phyloP scores from a whole-genome alignment of 2,329 filamentous ascomycete species.

The Nemania sp. region DNA sequence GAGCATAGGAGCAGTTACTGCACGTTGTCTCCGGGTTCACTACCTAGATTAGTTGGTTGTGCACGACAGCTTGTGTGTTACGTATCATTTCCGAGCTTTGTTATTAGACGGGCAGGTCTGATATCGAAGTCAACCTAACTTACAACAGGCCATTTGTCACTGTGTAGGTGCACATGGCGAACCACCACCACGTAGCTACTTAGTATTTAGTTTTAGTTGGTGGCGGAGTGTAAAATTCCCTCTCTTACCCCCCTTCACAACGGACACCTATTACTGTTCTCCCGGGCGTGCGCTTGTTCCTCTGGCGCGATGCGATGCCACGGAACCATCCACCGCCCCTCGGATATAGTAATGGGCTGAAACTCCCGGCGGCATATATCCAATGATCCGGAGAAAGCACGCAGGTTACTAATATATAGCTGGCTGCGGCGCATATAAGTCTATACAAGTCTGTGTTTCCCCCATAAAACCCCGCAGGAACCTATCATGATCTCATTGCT shows the following conservation, averaged over 20 bases:
- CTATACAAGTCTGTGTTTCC: neutral
- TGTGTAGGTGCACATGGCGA: constrained; percentile 13
- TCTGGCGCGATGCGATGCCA: constrained; percentile 13
- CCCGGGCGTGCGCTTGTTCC: neutral
- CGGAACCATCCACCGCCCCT: constrained; percentile 4
- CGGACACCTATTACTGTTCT: constrained; percentile 18
- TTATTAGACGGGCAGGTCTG: neutral
- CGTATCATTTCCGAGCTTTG: constrained; percentile 23
- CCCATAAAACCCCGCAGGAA: neutral
- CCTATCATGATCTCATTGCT: constrained; percentile 12
- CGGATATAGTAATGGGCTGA: constrained; percentile 13
- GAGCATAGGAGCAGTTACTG: too few relatives aligned
- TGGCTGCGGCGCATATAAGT: neutral
- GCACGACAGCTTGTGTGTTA: too few relatives aligned
- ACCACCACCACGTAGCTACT: neutral
- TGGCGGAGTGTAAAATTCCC: neutral
- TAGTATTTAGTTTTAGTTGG: neutral
- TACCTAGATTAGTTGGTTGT: too few relatives aligned
- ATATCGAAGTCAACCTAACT: neutral
- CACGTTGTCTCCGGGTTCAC: constrained; percentile 8
- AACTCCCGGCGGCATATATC: neutral
- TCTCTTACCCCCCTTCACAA: neutral
- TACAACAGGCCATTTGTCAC: constrained; percentile 18
- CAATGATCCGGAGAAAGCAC: constrained; percentile 7
- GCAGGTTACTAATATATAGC: neutral